phyloP scores from a whole-genome alignment of 2,329 filamentous ascomycete genomes.

The Scedosporium apiospermum region DNA sequence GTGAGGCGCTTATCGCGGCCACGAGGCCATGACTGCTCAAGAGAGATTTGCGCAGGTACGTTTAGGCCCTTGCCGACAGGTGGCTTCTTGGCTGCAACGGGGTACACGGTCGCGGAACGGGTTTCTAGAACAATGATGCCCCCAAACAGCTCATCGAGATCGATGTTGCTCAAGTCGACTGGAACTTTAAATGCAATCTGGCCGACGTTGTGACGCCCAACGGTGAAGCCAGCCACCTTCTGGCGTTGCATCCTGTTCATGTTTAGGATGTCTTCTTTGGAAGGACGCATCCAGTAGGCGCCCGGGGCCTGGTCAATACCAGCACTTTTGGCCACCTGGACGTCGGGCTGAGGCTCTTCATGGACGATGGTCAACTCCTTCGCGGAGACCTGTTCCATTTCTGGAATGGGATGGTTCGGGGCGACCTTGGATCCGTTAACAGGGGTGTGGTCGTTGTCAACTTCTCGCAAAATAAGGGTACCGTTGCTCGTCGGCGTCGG shows the following conservation, averaged over 20 bases:
- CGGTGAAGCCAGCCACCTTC: conserved; percentile 63
- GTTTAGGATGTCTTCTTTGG: conserved; percentile 61
- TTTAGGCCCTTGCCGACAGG: conserved; percentile 81
- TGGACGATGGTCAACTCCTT: conserved; percentile 73
- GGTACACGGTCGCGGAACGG: conserved; percentile 83
- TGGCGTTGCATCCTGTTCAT: conserved; percentile 75
- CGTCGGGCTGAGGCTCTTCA: conserved; percentile 48
- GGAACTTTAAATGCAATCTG: conserved; percentile 70
- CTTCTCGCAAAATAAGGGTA: conserved; percentile 18
- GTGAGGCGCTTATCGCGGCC: conserved; percentile 45
- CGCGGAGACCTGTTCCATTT: conserved; percentile 63
- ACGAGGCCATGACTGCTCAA: conserved; percentile 90
- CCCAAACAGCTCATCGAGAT: conserved; percentile 71
- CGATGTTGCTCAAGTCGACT: conserved; percentile 72
- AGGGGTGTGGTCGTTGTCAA: conserved; percentile 12
- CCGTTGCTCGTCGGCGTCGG: conserved; percentile 31
- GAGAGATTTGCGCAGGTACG: conserved; percentile 75
- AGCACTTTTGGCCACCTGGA: conserved; percentile 10
- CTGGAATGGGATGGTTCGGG: conserved; percentile 30
- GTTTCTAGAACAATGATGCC: conserved; percentile 67
- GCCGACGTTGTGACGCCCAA: conserved; percentile 76
- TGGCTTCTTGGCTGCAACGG: conserved; percentile 66
- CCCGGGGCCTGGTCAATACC: conserved; percentile 48
- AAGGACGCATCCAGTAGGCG: conserved; percentile 79
- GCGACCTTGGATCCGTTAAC: conserved; percentile 13